A percentile compares a stretch with the other conserved stretches of the same genome.
phyloP scores from a whole-genome alignment of 169 alveolate species.

The Plasmodium falciparum region DNA sequence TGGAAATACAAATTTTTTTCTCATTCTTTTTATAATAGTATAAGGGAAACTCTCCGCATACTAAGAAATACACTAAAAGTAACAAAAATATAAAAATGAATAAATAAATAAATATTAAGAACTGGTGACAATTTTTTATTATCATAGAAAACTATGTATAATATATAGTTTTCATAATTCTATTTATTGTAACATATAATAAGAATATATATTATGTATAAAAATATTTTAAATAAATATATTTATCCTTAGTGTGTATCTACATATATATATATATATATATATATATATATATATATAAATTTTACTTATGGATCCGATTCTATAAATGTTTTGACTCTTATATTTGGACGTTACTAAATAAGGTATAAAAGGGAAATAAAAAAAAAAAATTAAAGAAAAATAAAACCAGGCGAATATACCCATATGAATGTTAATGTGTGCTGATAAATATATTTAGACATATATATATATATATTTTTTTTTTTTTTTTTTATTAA shows the following conservation, averaged over 20 bases:
- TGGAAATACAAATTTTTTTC: constrained; percentile 2
- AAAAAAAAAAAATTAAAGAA: constrained; percentile 8
- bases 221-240: too few species aligned
- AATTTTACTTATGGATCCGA: constrained; percentile 54
- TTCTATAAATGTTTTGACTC: constrained; percentile 41
- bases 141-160: too few species aligned
- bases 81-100: not conserved
- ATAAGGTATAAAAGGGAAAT: constrained; percentile 4
- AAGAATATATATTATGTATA: too few species aligned
- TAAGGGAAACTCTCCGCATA: constrained; percentile 44
- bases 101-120: too few species aligned
- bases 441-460: not conserved
- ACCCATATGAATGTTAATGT: too few species aligned
- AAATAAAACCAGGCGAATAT: not conserved
- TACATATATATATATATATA: too few species aligned
- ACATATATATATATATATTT: not conserved
- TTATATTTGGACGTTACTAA: constrained; percentile 29
- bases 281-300: too few species aligned
- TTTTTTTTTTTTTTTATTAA: not conserved
- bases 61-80: constrained; percentile 44
- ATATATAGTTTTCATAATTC: not conserved
- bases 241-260: too few species aligned
- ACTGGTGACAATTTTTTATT: too few species aligned
- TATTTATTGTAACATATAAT: not conserved
- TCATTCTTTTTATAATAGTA: constrained; percentile 21